Evolutionary conservation across 2,329 filamentous ascomycete species (phyloP), one percentile per base, ranked within the genome.

Genomic region (Penicillium concentricum): DNA sequence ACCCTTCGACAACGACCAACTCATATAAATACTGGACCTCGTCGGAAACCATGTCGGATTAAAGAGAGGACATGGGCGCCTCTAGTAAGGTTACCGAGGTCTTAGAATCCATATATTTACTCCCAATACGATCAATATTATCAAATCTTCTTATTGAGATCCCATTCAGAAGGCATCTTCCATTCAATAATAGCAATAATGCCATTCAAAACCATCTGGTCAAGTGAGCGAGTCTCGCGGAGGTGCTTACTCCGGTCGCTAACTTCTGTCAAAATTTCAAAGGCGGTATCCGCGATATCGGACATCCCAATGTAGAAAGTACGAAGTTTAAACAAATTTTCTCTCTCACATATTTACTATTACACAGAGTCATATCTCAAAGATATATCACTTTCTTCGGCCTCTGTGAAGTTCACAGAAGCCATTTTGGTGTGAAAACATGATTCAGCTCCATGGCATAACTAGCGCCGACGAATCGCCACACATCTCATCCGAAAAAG

Each of bases 401-500:
- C 10, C n/a, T 37, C 12, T 22, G 26, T 20, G 13, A 24, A 16
- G 9, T n/a, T 42, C 35, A n/a, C 13, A 3, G 26, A 1, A 42
- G 15, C 16, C 5, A 9, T n/a, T 16, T 26, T 20, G 32, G 26
- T 26, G 16, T 5, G 35, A 38, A 13, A 51, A 46, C 18, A 69
- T 68, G 67, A 64, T 69, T 26, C 61, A 65, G 43, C 34, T 69
- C 20, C 58, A 59, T 18, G 59, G 60, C 22, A 50, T 62, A 35
- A 57, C 58, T 22, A 55, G 47, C 46, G 51, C 48, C 44, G 52
- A 22, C 22, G 56, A 42, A 34, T 26, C 45, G 18, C 22, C 49
- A 24, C 60, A 50, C 30, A 42, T 20, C 35, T 51, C 37, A 7
- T 56, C 54, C 24, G 78, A 79, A 22, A 82, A 82, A 58, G 84